Percentiles rank a stretch among this genome's conserved stretches.
phyloP scores from a whole-genome alignment of 176 grass and related monocot species.

The Carex parvula region DNA sequence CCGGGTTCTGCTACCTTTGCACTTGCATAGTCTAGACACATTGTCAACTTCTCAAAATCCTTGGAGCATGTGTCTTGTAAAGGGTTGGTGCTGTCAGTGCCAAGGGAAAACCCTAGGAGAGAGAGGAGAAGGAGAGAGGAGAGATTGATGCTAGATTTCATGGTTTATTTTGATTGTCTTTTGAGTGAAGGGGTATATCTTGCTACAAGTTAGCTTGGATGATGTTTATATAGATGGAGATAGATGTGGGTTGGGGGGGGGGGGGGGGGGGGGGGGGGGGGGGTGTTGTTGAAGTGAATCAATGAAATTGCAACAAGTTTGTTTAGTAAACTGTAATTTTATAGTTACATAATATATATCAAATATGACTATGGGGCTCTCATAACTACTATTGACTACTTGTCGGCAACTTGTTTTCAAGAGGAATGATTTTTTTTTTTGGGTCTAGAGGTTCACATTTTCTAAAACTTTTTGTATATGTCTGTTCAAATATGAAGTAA shows the following conservation, averaged over 20 bases:
- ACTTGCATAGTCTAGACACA: slow-evolving; percentile 36
- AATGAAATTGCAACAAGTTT: not conserved
- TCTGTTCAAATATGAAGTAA: no score
- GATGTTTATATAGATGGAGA: slow-evolving; percentile 10
- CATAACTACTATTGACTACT: no score
- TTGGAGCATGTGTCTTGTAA: slow-evolving; percentile 32
- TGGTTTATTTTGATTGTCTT: not conserved
- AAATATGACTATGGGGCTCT: no score
- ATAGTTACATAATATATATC: no score
- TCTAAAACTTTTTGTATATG: no score
- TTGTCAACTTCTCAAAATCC: slow-evolving; percentile 31
- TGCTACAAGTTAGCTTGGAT: not conserved
- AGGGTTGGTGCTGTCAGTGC: not conserved
- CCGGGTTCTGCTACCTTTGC: slow-evolving; percentile 26
- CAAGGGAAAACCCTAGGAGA: slow-evolving; percentile 4
- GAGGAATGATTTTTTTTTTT: no score
- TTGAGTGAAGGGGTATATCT: not conserved
- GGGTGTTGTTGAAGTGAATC: not conserved
- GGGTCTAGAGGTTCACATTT: no score
- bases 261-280: not conserved
- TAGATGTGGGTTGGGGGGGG: not conserved
- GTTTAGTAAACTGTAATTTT: not conserved
- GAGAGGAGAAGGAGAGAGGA: slow-evolving; percentile 9
- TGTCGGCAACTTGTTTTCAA: no score
- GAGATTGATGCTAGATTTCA: not conserved